Conservation (phyloP, 176 grass and related monocot genomes). For the Urochloa ruziziensis region DNA sequence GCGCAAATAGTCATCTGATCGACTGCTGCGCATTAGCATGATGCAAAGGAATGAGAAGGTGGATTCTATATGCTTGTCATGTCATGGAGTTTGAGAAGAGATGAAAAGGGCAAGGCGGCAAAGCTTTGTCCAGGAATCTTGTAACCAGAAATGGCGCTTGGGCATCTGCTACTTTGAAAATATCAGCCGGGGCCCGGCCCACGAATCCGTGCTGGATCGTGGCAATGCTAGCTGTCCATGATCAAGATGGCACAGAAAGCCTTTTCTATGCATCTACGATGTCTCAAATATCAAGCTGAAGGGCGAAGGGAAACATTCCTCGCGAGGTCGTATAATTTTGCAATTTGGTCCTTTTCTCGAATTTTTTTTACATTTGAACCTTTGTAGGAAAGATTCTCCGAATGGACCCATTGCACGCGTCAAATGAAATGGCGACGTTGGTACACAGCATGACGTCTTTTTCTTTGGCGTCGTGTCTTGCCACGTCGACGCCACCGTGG, state of each 20-base stretch:
- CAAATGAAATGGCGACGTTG: too few species aligned
- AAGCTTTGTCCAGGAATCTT: not conserved
- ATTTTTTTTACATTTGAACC: too few species aligned
- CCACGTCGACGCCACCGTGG: too few species aligned
- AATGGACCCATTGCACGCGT: too few species aligned
- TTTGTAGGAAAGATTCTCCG: too few species aligned
- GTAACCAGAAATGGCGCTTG: not conserved
- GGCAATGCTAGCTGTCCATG: not conserved
- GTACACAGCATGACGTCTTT: too few species aligned
- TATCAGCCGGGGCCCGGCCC: not conserved
- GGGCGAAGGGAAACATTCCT: too few species aligned
- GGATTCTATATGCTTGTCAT: not conserved
- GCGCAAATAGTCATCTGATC: not conserved
- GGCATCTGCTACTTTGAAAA: not conserved
- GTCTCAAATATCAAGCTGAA: not conserved
- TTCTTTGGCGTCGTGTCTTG: too few species aligned
- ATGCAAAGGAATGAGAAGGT: not conserved
- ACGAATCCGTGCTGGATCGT: not conserved
- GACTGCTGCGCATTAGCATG: not conserved
- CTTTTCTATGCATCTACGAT: not conserved
- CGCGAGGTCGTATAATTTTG: too few species aligned
- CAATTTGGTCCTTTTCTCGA: too few species aligned
- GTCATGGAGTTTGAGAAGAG: not conserved
- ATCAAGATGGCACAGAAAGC: not conserved
- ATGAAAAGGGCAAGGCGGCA: too few species aligned